Evolutionary conservation across 768 basidiomycete species (phyloP), one percentile per base, ranked within the genome.

Genomic region (Artomyces pyxidatus): DNA sequence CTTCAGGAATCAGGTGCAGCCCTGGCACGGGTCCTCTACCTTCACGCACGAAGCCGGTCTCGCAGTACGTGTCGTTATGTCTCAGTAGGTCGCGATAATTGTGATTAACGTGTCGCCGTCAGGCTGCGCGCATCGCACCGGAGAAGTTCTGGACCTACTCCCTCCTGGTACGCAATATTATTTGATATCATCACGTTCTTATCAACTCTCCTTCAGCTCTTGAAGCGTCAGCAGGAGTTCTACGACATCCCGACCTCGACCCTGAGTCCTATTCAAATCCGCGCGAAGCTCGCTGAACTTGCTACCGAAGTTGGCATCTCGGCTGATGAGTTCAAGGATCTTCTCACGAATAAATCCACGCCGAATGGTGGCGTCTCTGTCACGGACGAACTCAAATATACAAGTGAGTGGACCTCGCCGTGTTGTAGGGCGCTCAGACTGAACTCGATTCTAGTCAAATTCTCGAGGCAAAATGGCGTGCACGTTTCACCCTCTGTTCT

Each of bases 401-500:
- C 78, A n/a, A 76, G 92, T 93, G 59, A 47, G 85, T 70, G 11
- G 2, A 38, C 10, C 27, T 5, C 10, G 9, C 10, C 16, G 30
- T 45, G 9, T 16, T 26, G 21, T 10, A 26, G 17, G 32, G 11
- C 5, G 4, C 11, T 21, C 28, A 6, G n/a, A 42, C 30, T 39
- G 30, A 23, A 37, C 21, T 1, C 12, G n/a, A 37, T 28, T 14
- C 25, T 51, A 93, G 90, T 96, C 73, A 96, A 94, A 66, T 84
- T 85, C 63, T 80, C 86, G 14, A 74, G 94, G 53, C 93, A 96
- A 69, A 96, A 97, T 53, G 75, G 88, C 2, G 80, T 96, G 35
- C 94, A 97, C 56, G 89, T 95, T 41, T 93, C 91, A 1, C 90
- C 92, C 4, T 86, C 90, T 35, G 77, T 73, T 2, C 68, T 88